Base-by-base conservation (phyloP, 139 green algal genomes). In the Haematococcus sp. region DNA sequence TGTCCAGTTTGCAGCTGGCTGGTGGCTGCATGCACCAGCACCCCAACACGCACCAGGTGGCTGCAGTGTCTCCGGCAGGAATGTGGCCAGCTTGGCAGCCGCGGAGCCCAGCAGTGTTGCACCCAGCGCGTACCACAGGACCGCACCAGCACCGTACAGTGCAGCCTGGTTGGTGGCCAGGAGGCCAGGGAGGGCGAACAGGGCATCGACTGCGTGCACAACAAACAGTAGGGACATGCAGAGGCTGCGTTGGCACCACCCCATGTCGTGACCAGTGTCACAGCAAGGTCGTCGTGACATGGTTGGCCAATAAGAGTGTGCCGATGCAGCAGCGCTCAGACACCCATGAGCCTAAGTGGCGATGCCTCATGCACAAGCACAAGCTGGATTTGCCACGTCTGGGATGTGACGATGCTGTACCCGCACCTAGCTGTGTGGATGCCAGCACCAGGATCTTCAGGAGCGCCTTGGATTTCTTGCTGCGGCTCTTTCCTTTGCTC, bases 371-470 rank as follows among this genome's bases (percentile, higher is more conserved):
- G n/a, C n/a, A n/a, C n/a, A n/a, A n/a, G n/a, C n/a, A n/a, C n/a
- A n/a, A n/a, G n/a, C n/a, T n/a, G n/a, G 40, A 49, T 49, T 11
- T 11, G 40, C 40, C 7, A 49, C 7, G 7, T 19, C 11, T 49
- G 40, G 40, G 7, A 49, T 49, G 40, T 11, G 40, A 19, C 11
- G 40, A 19, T 49, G 7, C 7, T 49, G 7, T 49, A 28, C 17
- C 51, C 61, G 7, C 16, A 68, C 61, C 61, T 2, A 68, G 22
- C 61, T 51, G 22, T 49, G 61, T 68, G 17, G 31, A 27, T 49
- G 32, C 61, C 9, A 46, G 35, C 20, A 68, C 61, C 19, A 68
- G 32, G 20, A 68, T n/a, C 61, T 51, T 68, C 25, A 68, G 32
- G 31, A 68, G 22, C 61, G 35, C 11, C 33, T 68, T 68, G 7